Evolutionary conservation across 2,329 filamentous ascomycete species (phyloP).

Genomic region (Xylariaceae sp.): DNA sequence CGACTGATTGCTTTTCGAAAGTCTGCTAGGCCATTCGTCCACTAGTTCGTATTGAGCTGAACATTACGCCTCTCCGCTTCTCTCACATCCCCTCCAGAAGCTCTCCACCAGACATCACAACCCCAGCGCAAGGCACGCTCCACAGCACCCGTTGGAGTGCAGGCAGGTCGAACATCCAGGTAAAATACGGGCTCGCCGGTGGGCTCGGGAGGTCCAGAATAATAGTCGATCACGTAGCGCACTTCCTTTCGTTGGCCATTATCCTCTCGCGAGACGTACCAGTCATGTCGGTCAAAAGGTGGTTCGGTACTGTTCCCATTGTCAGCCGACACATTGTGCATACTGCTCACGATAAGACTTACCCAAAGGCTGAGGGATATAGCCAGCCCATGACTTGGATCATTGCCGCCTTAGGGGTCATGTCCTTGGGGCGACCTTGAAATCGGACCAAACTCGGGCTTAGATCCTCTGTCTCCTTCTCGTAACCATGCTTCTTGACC

Average conservation of each 20-base stretch:
- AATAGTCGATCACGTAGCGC: slow-evolving; percentile 96
- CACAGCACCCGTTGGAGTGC: slow-evolving; percentile 73
- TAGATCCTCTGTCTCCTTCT: slow-evolving; percentile 48
- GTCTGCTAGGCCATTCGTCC: background rate
- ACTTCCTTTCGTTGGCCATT: slow-evolving; percentile 70
- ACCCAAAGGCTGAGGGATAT: slow-evolving; percentile 77
- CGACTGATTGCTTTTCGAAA: background rate
- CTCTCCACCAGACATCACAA: slow-evolving; percentile 90
- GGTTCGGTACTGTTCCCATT: slow-evolving; percentile 58
- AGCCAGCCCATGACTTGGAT: slow-evolving; percentile 73
- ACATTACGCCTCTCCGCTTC: slow-evolving; percentile 32
- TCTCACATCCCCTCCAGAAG: slow-evolving; percentile 66
- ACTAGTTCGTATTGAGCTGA: background rate
- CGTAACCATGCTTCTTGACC: slow-evolving; percentile 38
- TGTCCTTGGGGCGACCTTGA: slow-evolving; percentile 80
- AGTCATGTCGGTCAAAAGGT: slow-evolving; percentile 96
- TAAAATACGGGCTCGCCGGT: slow-evolving; percentile 93
- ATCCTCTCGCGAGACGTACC: slow-evolving; percentile 77
- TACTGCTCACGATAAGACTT: slow-evolving; percentile 28
- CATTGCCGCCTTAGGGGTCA: slow-evolving; percentile 88
- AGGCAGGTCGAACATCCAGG: slow-evolving; percentile 86
- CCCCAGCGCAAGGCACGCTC: slow-evolving; percentile 87
- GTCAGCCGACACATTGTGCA: background rate
- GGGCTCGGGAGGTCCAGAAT: slow-evolving; percentile 75
- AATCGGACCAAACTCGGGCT: slow-evolving; percentile 79